Evolutionary conservation across 2,329 filamentous ascomycete genomes (phyloP), one percentile per base, ranked within the genome.

Genomic region (Fusarium sp.): DNA sequence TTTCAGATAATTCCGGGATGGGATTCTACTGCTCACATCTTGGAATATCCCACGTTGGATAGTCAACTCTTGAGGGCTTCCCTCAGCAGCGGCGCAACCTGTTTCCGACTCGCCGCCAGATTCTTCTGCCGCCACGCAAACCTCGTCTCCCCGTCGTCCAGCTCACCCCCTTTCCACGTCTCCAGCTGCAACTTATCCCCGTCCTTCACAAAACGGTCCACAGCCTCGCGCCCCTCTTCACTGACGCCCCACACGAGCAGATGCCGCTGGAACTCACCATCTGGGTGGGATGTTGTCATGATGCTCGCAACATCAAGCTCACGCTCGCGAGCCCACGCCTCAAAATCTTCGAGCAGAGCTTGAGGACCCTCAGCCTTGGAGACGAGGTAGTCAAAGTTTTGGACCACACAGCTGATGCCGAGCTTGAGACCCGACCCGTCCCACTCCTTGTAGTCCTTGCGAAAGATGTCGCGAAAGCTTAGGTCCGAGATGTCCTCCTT

Each of bases 401-500:
- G 89, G 4, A 92, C 88, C 3, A 91, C 84, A 43, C 88, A 88
- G 73, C 89, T 88, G 15, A 93, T 89, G n/a, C 93, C 93, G 6
- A 95, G 84, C 16, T 81, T 84, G 39, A 89, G 76, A 0, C 79
- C 81, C 11, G 82, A 82, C 59, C 89, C 88, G 11, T 81, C 82
- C 93, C 93, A 96, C 76, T 92, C 86, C 82, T 97, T 97, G 81
- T 95, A 97, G 80, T 97, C 93, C 78, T 95, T 95, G 68, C 92
- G 86, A 55, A 95, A 80, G 40, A 95, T 86, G 72, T 95, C 93
- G 23, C 86, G 82, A 70, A 94, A 79, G 39, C 81, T 82, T 47
- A 96, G 80, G 0, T 76, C 72, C 3, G 86, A 87, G 54, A 96
- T 85, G 70, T 94, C 88, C 67, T 89, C 87, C 79, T 95, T 95